These are phyloP conservation scores for Aspergillus tamarii DNA, from an alignment of 2,329 filamentous ascomycete species.

Conservation along the genomic window DNA sequence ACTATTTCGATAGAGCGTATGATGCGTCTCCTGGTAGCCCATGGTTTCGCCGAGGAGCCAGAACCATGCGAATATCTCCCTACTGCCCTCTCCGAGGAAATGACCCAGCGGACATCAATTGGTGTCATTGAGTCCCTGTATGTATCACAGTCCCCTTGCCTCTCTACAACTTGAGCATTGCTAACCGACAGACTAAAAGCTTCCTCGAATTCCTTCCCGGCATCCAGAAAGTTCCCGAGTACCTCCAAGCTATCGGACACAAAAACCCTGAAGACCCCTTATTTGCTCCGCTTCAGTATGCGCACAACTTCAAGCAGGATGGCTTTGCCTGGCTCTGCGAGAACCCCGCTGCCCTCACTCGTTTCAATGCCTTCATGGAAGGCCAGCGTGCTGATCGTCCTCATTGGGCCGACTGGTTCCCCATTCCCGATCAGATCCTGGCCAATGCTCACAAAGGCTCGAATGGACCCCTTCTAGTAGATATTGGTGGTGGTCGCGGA, in stretches of 20 bases:
- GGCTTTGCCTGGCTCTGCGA: slow-evolving; percentile 25
- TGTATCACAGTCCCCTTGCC: not conserved
- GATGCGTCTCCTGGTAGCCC: slow-evolving; percentile 24
- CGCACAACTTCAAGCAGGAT: slow-evolving; percentile 16
- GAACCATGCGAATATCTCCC: slow-evolving; percentile 19
- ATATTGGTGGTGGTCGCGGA: slow-evolving; percentile 48
- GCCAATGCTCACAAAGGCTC: slow-evolving; percentile 15
- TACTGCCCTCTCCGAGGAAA: slow-evolving; percentile 21
- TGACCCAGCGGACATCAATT: slow-evolving; percentile 22
- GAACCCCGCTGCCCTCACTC: slow-evolving; percentile 20
- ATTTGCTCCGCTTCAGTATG: slow-evolving; percentile 18
- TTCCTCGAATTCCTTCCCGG: slow-evolving; percentile 26
- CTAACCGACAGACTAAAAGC: slow-evolving; percentile 9
- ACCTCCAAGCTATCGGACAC: slow-evolving; percentile 19
- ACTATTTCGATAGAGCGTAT: slow-evolving; percentile 22
- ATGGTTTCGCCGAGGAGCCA: slow-evolving; percentile 21
- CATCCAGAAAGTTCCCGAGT: slow-evolving; percentile 26
- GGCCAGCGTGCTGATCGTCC: slow-evolving; percentile 21
- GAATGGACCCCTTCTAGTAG: slow-evolving; percentile 34
- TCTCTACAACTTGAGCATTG: not conserved
- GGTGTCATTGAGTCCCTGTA: slow-evolving; percentile 25
- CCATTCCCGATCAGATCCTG: slow-evolving; percentile 21
- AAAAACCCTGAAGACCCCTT: slow-evolving; percentile 21
- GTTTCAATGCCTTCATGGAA: slow-evolving; percentile 32
- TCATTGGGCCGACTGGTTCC: slow-evolving; percentile 31